A percentile compares a stretch with the other conserved stretches of the same genome.
Conservation (phyloP, 176 grass and related monocot genomes). For the Bromus sterilis region DNA sequence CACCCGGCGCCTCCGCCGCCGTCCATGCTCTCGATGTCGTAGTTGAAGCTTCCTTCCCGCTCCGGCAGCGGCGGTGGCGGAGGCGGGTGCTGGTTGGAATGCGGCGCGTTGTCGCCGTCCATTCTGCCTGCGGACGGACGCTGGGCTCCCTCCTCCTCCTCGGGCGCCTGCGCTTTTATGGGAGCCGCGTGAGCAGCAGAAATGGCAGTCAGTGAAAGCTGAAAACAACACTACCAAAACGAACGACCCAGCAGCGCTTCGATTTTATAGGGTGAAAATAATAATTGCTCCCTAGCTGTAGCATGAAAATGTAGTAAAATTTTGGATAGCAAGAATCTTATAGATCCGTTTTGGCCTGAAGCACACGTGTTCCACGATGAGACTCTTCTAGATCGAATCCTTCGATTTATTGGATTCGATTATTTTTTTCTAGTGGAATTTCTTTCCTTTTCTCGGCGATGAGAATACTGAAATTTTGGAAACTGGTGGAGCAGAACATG, state of each 20-base stretch:
- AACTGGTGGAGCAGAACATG: not conserved
- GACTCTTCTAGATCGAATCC: not conserved
- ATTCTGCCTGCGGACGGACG: constrained; percentile 2
- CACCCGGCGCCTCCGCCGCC: constrained; percentile 11
- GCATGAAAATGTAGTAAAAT: no score
- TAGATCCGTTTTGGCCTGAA: not conserved
- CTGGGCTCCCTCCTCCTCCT: not conserved
- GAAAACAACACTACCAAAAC: not conserved
- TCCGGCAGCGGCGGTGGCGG: constrained; percentile 3
- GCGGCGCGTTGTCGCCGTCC: constrained; percentile 29
- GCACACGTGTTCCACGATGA: not conserved
- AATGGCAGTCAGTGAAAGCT: not conserved
- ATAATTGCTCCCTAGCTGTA: no score
- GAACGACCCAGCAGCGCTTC: no score
- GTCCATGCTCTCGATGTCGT: constrained; percentile 80
- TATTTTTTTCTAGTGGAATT: not conserved
- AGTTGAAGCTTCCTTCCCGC: constrained; percentile 28
- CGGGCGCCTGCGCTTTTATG: not conserved
- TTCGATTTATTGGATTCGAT: no score
- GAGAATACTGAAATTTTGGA: not conserved
- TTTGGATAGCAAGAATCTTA: no score
- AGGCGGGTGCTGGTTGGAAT: not conserved
- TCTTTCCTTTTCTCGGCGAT: not conserved
- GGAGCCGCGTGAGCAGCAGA: not conserved
- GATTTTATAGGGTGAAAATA: no score